Percentiles rank a stretch among this genome's conserved stretches.
phyloP scores from a whole-genome alignment of 2,329 filamentous ascomycete genomes.

The Metarhizium rileyi region DNA sequence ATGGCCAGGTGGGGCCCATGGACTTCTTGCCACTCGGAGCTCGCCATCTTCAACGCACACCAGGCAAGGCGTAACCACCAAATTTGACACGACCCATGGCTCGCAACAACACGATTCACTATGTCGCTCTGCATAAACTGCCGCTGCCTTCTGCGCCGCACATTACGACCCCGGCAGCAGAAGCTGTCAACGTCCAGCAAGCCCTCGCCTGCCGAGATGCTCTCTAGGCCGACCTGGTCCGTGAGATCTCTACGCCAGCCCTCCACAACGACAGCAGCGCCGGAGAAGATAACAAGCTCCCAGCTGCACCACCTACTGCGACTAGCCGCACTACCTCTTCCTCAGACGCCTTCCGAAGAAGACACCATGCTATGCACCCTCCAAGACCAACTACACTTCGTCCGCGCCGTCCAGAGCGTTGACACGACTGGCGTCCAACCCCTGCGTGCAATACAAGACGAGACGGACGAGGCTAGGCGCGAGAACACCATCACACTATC shows the following conservation, averaged over 20 bases:
- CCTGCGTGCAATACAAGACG: constrained; percentile 71
- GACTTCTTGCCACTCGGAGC: background rate
- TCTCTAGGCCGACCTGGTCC: constrained; percentile 73
- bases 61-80: no score
- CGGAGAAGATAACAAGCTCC: constrained; percentile 46
- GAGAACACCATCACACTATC: constrained; percentile 51
- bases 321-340: constrained; percentile 76
- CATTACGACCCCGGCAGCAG: constrained; percentile 6
- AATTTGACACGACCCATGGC: background rate
- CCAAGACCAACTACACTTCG: constrained; percentile 77
- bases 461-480: constrained; percentile 52
- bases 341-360: constrained; percentile 54
- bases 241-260: constrained; percentile 52
- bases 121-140: constrained; percentile 24
- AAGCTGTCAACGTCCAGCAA: constrained; percentile 6
- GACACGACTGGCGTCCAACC: constrained; percentile 66
- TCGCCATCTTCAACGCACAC: background rate
- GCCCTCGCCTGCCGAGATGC: constrained; percentile 32
- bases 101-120: background rate
- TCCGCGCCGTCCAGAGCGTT: constrained; percentile 73
- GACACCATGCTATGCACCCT: constrained; percentile 63
- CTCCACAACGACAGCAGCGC: constrained; percentile 7
- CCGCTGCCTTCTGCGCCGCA: constrained; percentile 17
- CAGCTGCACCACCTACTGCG: constrained; percentile 78
- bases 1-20: background rate